Conservation (phyloP, 805 yeast genomes). For the Ogataea trehaloabstinens region DNA sequence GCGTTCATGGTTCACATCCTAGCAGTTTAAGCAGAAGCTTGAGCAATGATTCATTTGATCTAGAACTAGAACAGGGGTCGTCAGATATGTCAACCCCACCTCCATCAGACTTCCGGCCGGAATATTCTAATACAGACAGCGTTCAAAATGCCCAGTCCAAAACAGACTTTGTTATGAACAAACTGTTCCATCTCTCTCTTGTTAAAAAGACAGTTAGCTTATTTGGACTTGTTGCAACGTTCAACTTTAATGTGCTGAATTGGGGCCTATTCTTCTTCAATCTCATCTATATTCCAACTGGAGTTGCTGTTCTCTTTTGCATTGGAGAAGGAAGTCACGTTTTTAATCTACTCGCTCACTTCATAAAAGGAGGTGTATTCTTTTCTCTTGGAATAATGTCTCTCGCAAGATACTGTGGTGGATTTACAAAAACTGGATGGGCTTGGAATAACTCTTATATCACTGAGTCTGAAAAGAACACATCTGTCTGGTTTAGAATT, state of each 20-base stretch:
- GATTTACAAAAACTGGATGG: conserved; percentile 72
- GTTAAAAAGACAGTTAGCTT: conserved; percentile 13
- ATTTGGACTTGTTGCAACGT: conserved; percentile 31
- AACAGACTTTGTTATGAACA: conserved; percentile 35
- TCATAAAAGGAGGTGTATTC: conserved; percentile 94
- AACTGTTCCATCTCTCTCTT: conserved; percentile 32
- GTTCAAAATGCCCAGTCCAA: conserved; percentile 3
- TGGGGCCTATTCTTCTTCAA: conserved; percentile 64
- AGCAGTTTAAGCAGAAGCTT: neutral
- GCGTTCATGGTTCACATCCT: conserved; percentile 1
- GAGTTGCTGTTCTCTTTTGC: conserved; percentile 62
- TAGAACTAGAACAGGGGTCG: conserved; percentile 14
- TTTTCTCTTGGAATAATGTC: conserved; percentile 71
- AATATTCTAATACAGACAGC: conserved; percentile 1
- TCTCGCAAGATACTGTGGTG: conserved; percentile 87
- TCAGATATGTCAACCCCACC: conserved; percentile 1
- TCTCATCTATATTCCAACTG: conserved; percentile 52
- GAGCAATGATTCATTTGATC: conserved; percentile 24
- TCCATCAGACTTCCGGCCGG: neutral
- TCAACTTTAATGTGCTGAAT: conserved; percentile 52
- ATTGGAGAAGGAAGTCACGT: conserved; percentile 67
- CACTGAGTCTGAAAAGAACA: conserved; percentile 21
- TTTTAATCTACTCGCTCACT: conserved; percentile 87
- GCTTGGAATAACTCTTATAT: conserved; percentile 71
- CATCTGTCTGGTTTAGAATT: conserved; percentile 33